A percentile compares a stretch with the other conserved stretches of the same genome.
phyloP scores from a whole-genome alignment of 2,329 filamentous ascomycete species.

The Fusarium sp. region DNA sequence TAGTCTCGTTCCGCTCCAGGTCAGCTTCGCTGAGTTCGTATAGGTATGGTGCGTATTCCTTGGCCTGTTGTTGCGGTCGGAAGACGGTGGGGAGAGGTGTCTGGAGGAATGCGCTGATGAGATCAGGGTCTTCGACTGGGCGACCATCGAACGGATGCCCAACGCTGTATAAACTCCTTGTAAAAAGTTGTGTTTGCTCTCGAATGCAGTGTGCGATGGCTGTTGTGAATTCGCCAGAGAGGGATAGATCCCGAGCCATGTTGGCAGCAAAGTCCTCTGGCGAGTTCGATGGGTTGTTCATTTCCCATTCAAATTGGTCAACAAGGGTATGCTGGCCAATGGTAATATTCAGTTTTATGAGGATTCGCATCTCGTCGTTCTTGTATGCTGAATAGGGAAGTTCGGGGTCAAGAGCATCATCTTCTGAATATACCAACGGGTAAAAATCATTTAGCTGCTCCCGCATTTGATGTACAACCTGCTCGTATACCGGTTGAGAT shows the following conservation, averaged over 20 bases:
- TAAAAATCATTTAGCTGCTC: conserved; percentile 96
- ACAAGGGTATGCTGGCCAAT: conserved; percentile 94
- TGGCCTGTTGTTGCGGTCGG: conserved; percentile 90
- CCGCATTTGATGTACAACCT: conserved; percentile 76
- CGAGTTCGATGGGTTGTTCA: conserved; percentile 93
- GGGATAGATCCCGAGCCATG: conserved; percentile 89
- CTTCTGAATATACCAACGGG: conserved; percentile 89
- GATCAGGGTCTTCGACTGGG: conserved; percentile 90
- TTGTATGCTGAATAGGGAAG: conserved; percentile 95
- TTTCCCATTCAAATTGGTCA: conserved; percentile 99
- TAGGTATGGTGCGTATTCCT: conserved; percentile 92
- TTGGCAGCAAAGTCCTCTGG: conserved; percentile 92
- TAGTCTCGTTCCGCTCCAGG: conserved; percentile 89
- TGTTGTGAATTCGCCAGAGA: conserved; percentile 95
- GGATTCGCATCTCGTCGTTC: conserved; percentile 97
- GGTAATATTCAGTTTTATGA: conserved; percentile 97
- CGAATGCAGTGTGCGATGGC: conserved; percentile 98
- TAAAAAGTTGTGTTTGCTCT: conserved; percentile 95
- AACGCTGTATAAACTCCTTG: conserved; percentile 90
- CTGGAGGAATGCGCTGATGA: conserved; percentile 85
- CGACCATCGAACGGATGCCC: conserved; percentile 96
- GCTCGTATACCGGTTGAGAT: conserved; percentile 71
- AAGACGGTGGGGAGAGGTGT: conserved; percentile 87
- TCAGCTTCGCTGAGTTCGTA: conserved; percentile 95
- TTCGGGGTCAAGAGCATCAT: conserved; percentile 90